These are phyloP conservation scores for Dinochytrium kinnereticum DNA, from an alignment of 371 early-diverging fungal species.

Conservation along the genomic window DNA sequence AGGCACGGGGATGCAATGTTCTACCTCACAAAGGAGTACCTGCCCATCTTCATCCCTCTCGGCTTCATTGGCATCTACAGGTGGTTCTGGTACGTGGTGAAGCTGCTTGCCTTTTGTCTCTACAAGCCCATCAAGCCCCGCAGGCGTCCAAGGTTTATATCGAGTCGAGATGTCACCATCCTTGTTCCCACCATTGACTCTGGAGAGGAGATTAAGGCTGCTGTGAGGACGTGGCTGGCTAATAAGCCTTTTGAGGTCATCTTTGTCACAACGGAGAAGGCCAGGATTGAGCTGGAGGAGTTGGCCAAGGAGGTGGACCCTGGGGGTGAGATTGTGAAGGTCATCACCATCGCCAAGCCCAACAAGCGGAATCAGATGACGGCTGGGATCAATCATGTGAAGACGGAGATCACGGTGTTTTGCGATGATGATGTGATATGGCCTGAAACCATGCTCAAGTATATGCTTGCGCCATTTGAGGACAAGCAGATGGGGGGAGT, in stretches of 20 bases:
- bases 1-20: slow-evolving; percentile 66
- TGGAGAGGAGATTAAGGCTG: slow-evolving; percentile 74
- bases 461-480: slow-evolving; percentile 77
- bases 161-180: slow-evolving; percentile 67
- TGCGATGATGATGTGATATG: slow-evolving; percentile 80
- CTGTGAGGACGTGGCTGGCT: slow-evolving; percentile 69
- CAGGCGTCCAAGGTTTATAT: slow-evolving; percentile 32
- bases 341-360: slow-evolving; percentile 39
- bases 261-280: slow-evolving; percentile 43
- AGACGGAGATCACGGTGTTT: slow-evolving; percentile 72
- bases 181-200: slow-evolving; percentile 80
- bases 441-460: slow-evolving; percentile 65
- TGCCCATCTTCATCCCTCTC: slow-evolving; percentile 74
- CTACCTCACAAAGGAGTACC: slow-evolving; percentile 71
- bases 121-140: slow-evolving; percentile 47
- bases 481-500: slow-evolving; percentile 76
- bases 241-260: slow-evolving; percentile 66
- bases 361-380: slow-evolving; percentile 79
- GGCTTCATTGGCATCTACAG: slow-evolving; percentile 77
- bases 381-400: slow-evolving; percentile 67
- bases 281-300: slow-evolving; percentile 33
- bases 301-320: slow-evolving; percentile 45
- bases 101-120: slow-evolving; percentile 47
- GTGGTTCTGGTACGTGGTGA: slow-evolving; percentile 73
- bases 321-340: slow-evolving; percentile 21